Percentiles rank a stretch among this genome's conserved stretches.
phyloP scores from a whole-genome alignment of 2,329 filamentous ascomycete genomes.

The Pseudocercospora fijiensis region DNA sequence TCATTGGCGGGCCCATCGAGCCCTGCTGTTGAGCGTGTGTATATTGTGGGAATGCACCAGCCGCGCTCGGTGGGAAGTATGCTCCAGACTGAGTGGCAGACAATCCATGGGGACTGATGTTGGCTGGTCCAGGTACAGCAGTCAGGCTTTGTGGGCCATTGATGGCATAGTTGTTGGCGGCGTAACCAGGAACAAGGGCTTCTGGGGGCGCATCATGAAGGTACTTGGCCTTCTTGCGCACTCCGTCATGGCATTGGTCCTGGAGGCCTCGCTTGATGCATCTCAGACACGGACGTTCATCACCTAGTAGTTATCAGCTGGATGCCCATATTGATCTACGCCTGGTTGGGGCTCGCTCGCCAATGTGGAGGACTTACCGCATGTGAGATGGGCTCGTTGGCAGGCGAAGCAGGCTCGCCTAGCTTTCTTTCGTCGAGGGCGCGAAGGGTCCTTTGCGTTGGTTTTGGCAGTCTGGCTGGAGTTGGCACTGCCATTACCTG shows the following conservation, averaged over 20 bases:
- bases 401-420: conserved; percentile 94
- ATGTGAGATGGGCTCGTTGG: conserved; percentile 94
- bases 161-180: conserved; percentile 61
- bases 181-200: conserved; percentile 81
- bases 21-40: conserved; percentile 31
- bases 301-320: conserved; percentile 58
- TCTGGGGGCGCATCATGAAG: conserved; percentile 92
- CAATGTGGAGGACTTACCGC: conserved; percentile 67
- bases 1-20: conserved; percentile 44
- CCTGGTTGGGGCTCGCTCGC: background rate
- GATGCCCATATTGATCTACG: conserved; percentile 16
- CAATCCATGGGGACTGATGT: conserved; percentile 23
- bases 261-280: conserved; percentile 92
- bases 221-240: conserved; percentile 98
- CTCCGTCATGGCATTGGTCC: conserved; percentile 90
- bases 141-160: conserved; percentile 28
- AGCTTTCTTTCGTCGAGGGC: conserved; percentile 92
- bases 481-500: conserved; percentile 21
- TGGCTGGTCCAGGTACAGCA: conserved; percentile 21
- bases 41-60: conserved; percentile 43
- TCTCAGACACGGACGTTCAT: conserved; percentile 88
- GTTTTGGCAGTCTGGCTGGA: conserved; percentile 37
- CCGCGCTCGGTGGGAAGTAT: conserved; percentile 46
- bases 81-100: conserved; percentile 37
- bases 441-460: conserved; percentile 79